phyloP scores from a whole-genome alignment of 2,329 filamentous ascomycete species.

The Cercospora zeae-maydis region DNA sequence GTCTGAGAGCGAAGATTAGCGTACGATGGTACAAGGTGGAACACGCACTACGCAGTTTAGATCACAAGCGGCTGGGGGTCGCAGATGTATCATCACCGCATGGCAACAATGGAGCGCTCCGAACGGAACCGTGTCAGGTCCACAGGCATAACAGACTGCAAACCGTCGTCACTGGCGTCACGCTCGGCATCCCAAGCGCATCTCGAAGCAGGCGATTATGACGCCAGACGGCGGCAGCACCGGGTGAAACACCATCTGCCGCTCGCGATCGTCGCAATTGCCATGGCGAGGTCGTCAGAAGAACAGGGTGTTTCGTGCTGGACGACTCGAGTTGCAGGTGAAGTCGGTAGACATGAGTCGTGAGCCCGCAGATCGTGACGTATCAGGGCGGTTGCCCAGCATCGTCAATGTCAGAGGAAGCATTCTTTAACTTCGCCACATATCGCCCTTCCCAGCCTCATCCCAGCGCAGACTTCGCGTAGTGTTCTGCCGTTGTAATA shows the following conservation, averaged over 20 bases:
- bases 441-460: constrained; percentile 3
- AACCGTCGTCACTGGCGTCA: constrained; percentile 9
- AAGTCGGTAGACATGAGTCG: constrained; percentile 9
- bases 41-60: background rate
- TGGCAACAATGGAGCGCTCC: background rate
- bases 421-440: background rate
- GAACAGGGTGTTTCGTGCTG: background rate
- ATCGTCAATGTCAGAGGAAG: background rate
- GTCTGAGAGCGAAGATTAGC: background rate
- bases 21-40: background rate
- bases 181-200: background rate
- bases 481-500: background rate
- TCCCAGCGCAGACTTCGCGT: background rate
- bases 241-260: constrained; percentile 1
- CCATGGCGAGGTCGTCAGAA: background rate
- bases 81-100: constrained; percentile 6
- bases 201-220: background rate
- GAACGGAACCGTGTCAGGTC: background rate
- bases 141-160: background rate
- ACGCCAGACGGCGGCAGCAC: background rate
- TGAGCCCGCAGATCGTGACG: constrained; percentile 12
- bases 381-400: background rate
- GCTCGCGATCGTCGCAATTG: constrained; percentile 1
- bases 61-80: background rate
- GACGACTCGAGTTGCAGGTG: constrained; percentile 1